Evolutionary conservation across 108 stramenopile genomes (phyloP), one percentile per base, ranked within the genome.

Genomic region (Cylindrotheca closterium): DNA sequence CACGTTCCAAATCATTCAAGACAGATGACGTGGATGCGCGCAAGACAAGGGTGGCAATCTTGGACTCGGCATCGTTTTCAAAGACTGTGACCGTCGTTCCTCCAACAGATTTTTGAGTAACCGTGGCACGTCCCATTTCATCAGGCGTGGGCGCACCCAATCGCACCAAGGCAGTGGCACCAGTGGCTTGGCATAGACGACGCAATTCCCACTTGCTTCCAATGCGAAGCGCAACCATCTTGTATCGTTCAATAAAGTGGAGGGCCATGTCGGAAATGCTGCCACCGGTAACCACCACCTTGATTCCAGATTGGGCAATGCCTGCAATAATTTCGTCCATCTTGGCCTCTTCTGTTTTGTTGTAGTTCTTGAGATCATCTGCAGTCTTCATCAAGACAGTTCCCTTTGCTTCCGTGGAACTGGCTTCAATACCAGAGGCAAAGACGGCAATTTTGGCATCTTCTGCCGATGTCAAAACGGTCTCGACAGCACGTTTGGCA

Each of bases 301-400:
- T 88, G 42, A 86, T 77, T 28, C 99, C 99, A 1, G 94, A 66
- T 63, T 95, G 94, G 21, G 95, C 89, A 78, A 99, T 96, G 55
- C 81, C 72, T 72, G 92, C 87, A 74, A 99, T 87, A 66, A 96
- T 92, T 79, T 97, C 96, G 70, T 98, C 96, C 94, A 99, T 97
- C 65, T 92, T 92, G 55, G 72, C 78, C 79, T 98, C 98, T 80
- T 98, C 98, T 22, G 94, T 87, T 69, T 92, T 91, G 91, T 97
- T 98, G 94, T 98, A 99, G 70, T 77, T 84, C 73, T 89, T 87
- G 55, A 99, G 85, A 73, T 99, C 97, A 57, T 98, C 99, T 17
- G 97, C 99, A 55, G 67, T 96, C 81, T 96, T 96, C 80, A 99
- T 95, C 56, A 98, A 78, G 51, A 99, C 97, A n/a, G 99, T 99